Base-by-base conservation (phyloP, 2,329 filamentous ascomycete genomes). In the Fusarium sp. region DNA sequence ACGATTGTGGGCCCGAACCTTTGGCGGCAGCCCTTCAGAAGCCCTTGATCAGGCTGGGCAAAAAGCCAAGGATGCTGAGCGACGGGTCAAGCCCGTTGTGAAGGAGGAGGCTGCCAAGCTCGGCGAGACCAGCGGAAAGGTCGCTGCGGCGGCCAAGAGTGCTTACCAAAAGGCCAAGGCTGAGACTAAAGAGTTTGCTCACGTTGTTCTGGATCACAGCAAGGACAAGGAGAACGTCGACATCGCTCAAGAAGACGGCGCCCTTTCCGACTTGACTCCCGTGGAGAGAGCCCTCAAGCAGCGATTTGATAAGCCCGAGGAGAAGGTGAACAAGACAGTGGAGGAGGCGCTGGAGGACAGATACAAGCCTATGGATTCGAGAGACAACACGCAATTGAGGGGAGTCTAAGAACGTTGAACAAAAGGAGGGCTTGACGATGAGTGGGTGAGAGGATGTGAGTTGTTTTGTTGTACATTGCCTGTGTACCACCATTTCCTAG, bases 331-430 rank as follows among this genome's bases (percentile, higher is more conserved):
- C 63, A 85, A 85, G 78, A 85, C 81, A 45, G 84, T 86, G 20
- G 82, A 86, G 65, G 84, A 89, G 74, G 81, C 83, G 42, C 77
- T 90, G 53, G 82, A 80, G 49, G 86, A 89, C 75, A 80, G 88
- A 71, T 90, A 90, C 73, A 82, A 76, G 69, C 83, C 83, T 1
- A 76, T 86, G 62, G 81, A 83, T 42, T 70, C 82, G 74, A 79
- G 81, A 71, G 82, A 86, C 64, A 82, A 83, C 61, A 80, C 81
- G 28, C 76, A 80, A 57, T 75, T 86, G 62, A 76, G 83, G 71
- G 82, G 82, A 14, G 33, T 81, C 60, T 81, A 75, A 72, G 58
- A 42, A 48, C 24, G 52, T 62, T 40, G 42, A 60, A 53, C 34
- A 53, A 53, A 63, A 58, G n/a, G 44, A 51, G 46, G 59, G 39